These are phyloP conservation scores for Hyphopichia homilentoma DNA, from an alignment of 805 yeast genomes.

Conservation along the genomic window DNA sequence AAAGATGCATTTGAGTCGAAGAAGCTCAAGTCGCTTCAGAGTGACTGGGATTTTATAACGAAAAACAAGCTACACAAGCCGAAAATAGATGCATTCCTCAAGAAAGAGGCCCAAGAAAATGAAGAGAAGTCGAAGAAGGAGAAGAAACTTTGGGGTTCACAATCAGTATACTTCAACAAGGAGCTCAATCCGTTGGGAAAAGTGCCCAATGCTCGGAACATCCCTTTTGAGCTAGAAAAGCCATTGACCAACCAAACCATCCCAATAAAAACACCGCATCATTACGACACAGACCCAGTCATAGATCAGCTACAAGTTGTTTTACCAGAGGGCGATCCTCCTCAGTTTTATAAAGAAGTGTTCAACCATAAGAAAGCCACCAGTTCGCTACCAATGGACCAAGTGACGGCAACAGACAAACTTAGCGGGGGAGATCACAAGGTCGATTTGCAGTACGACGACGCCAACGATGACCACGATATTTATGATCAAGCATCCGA, in stretches of 20 bases:
- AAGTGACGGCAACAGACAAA: conserved; percentile 2
- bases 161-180: conserved; percentile 60
- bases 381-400: background rate
- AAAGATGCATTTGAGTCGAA: conserved; percentile 15
- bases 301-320: conserved; percentile 23
- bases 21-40: conserved; percentile 22
- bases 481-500: conserved; percentile 4
- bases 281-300: conserved; percentile 25
- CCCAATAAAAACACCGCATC: conserved; percentile 24
- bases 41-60: conserved; percentile 38
- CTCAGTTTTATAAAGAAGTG: conserved; percentile 43
- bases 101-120: conserved; percentile 14
- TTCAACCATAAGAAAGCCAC: conserved; percentile 27
- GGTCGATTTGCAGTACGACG: background rate
- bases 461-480: conserved; percentile 4
- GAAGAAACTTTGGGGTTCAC: conserved; percentile 38
- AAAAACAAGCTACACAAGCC: conserved; percentile 32
- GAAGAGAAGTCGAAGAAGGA: conserved; percentile 11
- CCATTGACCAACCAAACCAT: conserved; percentile 25
- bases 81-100: conserved; percentile 21
- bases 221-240: conserved; percentile 4
- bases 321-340: conserved; percentile 41
- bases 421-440: conserved; percentile 1
- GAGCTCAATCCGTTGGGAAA: conserved; percentile 62
- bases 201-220: conserved; percentile 37